phyloP scores from a whole-genome alignment of 2,329 filamentous ascomycete species.

The Talaromyces piceae region DNA sequence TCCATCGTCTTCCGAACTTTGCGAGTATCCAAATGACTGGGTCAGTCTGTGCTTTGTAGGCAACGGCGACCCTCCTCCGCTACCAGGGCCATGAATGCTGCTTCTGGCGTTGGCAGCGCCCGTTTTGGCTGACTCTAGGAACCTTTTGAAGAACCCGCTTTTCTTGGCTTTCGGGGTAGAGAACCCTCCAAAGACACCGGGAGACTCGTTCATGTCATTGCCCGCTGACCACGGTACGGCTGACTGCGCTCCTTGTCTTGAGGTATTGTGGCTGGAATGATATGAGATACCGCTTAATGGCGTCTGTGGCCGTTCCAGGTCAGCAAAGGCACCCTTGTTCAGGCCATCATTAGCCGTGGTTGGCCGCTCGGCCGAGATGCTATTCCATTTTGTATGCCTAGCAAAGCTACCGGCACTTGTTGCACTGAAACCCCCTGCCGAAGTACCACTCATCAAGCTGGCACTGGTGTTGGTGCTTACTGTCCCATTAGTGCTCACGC shows the following conservation, averaged over 20 bases:
- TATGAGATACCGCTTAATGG: constrained; percentile 73
- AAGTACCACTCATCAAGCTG: constrained; percentile 89
- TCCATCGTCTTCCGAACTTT: constrained; percentile 40
- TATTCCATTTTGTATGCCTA: constrained; percentile 52
- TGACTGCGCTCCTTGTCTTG: constrained; percentile 53
- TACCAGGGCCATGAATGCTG: constrained; percentile 64
- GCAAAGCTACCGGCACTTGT: constrained; percentile 93
- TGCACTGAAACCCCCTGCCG: constrained; percentile 83
- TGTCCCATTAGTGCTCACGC: constrained; percentile 56
- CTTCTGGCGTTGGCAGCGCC: constrained; percentile 83
- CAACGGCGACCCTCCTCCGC: constrained; percentile 34
- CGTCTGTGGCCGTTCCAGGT: constrained; percentile 42
- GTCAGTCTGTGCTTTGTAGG: constrained; percentile 44
- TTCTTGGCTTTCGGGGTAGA: constrained; percentile 68
- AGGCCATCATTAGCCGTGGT: constrained; percentile 38
- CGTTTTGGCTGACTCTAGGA: constrained; percentile 88
- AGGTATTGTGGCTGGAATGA: constrained; percentile 72
- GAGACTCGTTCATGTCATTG: constrained; percentile 53
- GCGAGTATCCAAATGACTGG: constrained; percentile 38
- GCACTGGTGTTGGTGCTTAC: constrained; percentile 70
- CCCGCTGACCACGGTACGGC: constrained; percentile 53
- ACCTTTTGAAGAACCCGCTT: constrained; percentile 89
- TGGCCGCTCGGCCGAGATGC: constrained; percentile 31
- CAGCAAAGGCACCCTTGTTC: constrained; percentile 32
- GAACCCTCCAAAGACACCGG: constrained; percentile 69